These are phyloP conservation scores for Prunus yedoensis DNA, from an alignment of 331 rosid species.

Conservation along the genomic window DNA sequence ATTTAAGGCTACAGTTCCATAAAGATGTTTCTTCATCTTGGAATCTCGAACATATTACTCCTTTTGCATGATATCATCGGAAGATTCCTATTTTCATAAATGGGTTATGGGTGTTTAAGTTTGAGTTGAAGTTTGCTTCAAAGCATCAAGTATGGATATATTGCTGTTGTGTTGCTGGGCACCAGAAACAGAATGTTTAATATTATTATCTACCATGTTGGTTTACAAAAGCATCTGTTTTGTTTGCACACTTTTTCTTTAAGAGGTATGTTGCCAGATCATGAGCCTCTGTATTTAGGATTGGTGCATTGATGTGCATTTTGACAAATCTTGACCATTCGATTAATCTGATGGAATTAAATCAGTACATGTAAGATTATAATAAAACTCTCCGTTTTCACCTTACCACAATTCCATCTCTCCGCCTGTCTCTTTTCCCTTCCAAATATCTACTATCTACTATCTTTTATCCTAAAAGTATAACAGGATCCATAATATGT, in stretches of 20 bases:
- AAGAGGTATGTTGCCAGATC: neutral
- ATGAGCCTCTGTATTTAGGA: too few relatives aligned
- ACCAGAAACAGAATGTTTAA: neutral
- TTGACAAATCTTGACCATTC: too few relatives aligned
- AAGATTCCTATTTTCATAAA: neutral
- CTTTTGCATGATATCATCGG: neutral
- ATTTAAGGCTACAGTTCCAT: neutral
- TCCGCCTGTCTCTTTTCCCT: too few relatives aligned
- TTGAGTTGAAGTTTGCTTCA: neutral
- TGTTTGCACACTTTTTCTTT: neutral
- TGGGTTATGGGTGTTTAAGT: neutral
- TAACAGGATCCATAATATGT: too few relatives aligned
- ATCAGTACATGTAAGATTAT: too few relatives aligned
- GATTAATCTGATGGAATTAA: too few relatives aligned
- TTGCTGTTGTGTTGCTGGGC: neutral
- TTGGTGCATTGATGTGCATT: too few relatives aligned
- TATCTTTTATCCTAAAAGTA: too few relatives aligned
- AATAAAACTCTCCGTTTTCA: too few relatives aligned
- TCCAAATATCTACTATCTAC: too few relatives aligned
- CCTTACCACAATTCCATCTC: too few relatives aligned
- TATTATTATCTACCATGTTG: neutral
- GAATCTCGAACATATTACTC: neutral
- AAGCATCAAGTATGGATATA: neutral
- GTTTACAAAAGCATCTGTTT: neutral
- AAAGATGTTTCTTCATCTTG: neutral